Evolutionary conservation across 257 asterid species (phyloP), one percentile per base, ranked within the genome.

Genomic region (Leonotis leonurus): DNA sequence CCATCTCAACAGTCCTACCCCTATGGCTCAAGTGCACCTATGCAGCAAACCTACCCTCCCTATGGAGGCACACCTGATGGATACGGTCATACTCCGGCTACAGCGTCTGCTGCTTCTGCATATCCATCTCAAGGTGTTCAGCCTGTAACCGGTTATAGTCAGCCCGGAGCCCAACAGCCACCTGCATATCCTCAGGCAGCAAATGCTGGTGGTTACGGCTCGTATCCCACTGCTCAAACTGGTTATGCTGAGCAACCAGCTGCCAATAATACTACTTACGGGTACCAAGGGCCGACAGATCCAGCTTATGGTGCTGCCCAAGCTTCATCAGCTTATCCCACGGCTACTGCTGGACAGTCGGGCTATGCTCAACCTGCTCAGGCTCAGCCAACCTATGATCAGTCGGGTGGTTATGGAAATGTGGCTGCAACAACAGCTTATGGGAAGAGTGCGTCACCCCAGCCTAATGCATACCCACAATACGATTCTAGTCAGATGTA

Each of bases 401-500:
- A 85, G 70, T 57, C 95, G 7, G 86, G 83, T 20, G 93, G 93
- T 25, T 91, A 88, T 73, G 94, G 85, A 29, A 70, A 72, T 30
- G 68, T 85, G 27, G 80, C 79, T 0, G 48, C 86, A 0, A 78
- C 87, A 1, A 76, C 83, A 60, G 88, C 65, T 41, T 86, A 84
- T 48, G 89, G 75, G 2, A 80, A 81, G 60, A 84, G 78, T 25
- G 75, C 41, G 1, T 79, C 89, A 0, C 94, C 91, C 7, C 91
- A 75, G 55, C 63, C 89, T 33, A 33, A 10, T 65, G 93, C 78
- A 6, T 85, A 85, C 68, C 80, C 83, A 1, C 95, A 83, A 50
- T 85, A 81, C 46, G 96, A 85, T 70, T 59, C 91, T 18, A 87
- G 79, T 65, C 96, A 87, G 88, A 80, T 79, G 76, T 85, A 90